Evolutionary conservation across 805 yeast genomes (phyloP).

Genomic region (Kazachstania taianensis): DNA sequence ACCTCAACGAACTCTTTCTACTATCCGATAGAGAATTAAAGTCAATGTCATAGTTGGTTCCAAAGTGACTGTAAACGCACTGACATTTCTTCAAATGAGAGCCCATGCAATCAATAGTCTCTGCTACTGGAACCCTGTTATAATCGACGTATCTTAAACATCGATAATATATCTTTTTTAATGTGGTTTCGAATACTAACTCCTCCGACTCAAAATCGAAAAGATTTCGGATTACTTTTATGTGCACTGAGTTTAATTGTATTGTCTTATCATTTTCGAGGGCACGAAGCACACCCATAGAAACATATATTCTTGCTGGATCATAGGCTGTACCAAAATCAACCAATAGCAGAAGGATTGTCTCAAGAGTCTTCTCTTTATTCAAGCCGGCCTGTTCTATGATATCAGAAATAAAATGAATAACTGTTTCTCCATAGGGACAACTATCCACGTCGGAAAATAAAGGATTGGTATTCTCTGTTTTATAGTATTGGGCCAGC

Average conservation of each 20-base stretch:
- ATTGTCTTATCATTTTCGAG: constrained; percentile 22
- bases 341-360: constrained; percentile 38
- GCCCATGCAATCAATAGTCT: not conserved
- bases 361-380: constrained; percentile 7
- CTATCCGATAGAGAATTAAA: not conserved
- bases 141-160: constrained; percentile 1
- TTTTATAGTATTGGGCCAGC: constrained; percentile 52
- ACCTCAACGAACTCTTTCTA: not conserved
- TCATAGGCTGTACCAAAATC: constrained; percentile 47
- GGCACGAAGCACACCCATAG: constrained; percentile 50
- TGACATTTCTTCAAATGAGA: constrained; percentile 1
- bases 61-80: constrained; percentile 1
- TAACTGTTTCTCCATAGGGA: constrained; percentile 45
- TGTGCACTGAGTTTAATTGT: constrained; percentile 20
- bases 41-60: too few species aligned
- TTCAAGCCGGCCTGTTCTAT: not conserved
- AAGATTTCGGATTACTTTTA: constrained; percentile 26
- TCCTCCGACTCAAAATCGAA: constrained; percentile 39
- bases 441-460: constrained; percentile 33
- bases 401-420: constrained; percentile 32
- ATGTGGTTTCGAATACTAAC: constrained; percentile 1
- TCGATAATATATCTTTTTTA: not conserved
- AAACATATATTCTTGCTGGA: constrained; percentile 55
- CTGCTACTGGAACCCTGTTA: not conserved
- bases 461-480: constrained; percentile 9